Evolutionary conservation across 2,329 filamentous ascomycete species (phyloP), one percentile per base, ranked within the genome.

Genomic region (Xylariaceae sp.): DNA sequence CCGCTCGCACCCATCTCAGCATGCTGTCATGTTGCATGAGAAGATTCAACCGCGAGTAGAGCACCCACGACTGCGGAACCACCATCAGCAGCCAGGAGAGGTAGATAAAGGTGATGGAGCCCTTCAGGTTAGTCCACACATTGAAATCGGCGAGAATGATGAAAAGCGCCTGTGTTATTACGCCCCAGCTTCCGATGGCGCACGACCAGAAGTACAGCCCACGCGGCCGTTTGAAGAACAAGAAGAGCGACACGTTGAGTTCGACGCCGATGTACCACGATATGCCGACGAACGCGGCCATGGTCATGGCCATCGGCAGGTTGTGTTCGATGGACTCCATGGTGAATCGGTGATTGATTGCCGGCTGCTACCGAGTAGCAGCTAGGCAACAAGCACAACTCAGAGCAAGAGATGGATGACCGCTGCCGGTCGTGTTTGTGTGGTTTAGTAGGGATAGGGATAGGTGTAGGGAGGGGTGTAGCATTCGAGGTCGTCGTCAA

Each of bases 281-380:
- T 42, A 71, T 68, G 50, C 68, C 70, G 8, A 59, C 63, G 46
- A 72, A 73, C 51, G 68, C 70, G 40, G 69, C 67, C 54, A 73
- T 70, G 48, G 63, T 63, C 66, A 72, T 70, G 53, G 69, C 53
- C 53, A 53, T 53, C 19, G 58, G 54, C 1, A 61, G 55, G 41
- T 60, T 53, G 45, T 56, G 1, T 48, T 59, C 42, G 34, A 61
- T 49, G 0, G 50, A 49, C 22, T 58, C 19, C 56, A 58, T 58
- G 3, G 39, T 49, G n/a, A n/a, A n/a, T n/a, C n/a, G n/a, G n/a
- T n/a, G n/a, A n/a, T n/a, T n/a, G 22, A 41, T 50, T 39, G 39
- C 42, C 47, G 39, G 48, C 45, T 54, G 48, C 45, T 54, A 45
- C 45, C 19, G 1, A 2, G 26, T 30, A 49, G 49, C 22, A 49